A percentile compares a stretch with the other conserved stretches of the same genome.
These are phyloP conservation scores for Exophiala dermatitidis DNA, from an alignment of 2,329 filamentous ascomycete species.

Conservation along the genomic window DNA sequence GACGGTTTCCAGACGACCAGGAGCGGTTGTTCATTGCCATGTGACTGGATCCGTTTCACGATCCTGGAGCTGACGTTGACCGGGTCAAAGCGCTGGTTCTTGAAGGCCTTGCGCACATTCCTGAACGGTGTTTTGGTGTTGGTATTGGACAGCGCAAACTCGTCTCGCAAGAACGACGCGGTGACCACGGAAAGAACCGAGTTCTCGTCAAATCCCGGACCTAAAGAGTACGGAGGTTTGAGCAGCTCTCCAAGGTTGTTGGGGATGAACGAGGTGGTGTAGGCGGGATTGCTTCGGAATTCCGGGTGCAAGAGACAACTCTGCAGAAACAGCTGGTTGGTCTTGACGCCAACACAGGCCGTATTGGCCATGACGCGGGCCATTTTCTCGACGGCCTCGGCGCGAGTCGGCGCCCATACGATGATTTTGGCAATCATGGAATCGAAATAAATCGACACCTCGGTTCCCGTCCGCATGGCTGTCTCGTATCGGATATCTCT, in stretches of 20 bases:
- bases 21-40: not conserved
- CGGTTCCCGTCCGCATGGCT: conserved; percentile 33
- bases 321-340: conserved; percentile 32
- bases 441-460: conserved; percentile 43
- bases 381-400: conserved; percentile 35
- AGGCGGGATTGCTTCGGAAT: conserved; percentile 42
- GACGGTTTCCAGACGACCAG: conserved; percentile 8
- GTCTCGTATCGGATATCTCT: conserved; percentile 39
- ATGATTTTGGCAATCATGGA: conserved; percentile 44
- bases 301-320: conserved; percentile 25
- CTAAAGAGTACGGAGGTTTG: conserved; percentile 17
- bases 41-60: not conserved
- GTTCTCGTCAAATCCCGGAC: conserved; percentile 5
- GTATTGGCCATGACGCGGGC: conserved; percentile 31
- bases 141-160: not conserved
- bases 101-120: conserved; percentile 29
- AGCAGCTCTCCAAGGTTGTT: conserved; percentile 28
- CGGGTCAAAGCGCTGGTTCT: conserved; percentile 33
- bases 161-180: conserved; percentile 15
- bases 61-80: conserved; percentile 24
- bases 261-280: conserved; percentile 32
- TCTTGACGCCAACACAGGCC: conserved; percentile 62
- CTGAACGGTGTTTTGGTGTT: conserved; percentile 21
- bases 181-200: conserved; percentile 23
- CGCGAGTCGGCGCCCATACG: conserved; percentile 37